These are phyloP conservation scores for Penicillium cinerascens DNA, from an alignment of 495 filamentous ascomycete species.

Conservation along the genomic window DNA sequence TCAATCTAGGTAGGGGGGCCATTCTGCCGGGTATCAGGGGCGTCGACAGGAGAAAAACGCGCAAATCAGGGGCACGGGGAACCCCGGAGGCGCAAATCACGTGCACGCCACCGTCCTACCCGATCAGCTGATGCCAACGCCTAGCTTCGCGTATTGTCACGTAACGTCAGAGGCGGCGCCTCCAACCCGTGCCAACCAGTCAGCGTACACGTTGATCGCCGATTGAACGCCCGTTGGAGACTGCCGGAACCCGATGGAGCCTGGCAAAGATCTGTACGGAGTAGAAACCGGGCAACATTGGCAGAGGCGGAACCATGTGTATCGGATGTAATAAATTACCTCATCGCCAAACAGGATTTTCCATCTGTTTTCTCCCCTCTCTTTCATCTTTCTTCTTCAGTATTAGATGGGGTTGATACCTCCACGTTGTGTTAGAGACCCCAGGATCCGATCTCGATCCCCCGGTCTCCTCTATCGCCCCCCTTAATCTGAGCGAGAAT, in stretches of 20 bases:
- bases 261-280: neutral
- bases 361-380: neutral
- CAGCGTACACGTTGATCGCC: neutral
- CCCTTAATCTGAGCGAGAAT: conserved; percentile 16
- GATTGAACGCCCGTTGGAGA: neutral
- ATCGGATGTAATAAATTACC: conserved; percentile 22
- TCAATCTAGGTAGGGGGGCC: no score
- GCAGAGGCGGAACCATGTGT: neutral
- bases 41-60: no score
- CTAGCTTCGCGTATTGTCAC: conserved; percentile 13
- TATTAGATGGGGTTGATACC: conserved; percentile 1
- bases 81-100: neutral
- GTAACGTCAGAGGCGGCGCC: conserved; percentile 1
- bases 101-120: neutral
- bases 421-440: conserved; percentile 1
- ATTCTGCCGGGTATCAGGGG: no score
- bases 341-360: conserved; percentile 17
- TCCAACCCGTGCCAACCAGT: conserved; percentile 4
- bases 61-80: neutral
- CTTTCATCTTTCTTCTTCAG: neutral
- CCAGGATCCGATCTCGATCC: conserved; percentile 2
- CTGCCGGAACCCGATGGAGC: neutral
- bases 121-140: conserved; percentile 5
- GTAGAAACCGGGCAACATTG: neutral
- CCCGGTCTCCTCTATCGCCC: conserved; percentile 4